phyloP scores from a whole-genome alignment of 2,329 filamentous ascomycete species.

The Lachnellula arida region DNA sequence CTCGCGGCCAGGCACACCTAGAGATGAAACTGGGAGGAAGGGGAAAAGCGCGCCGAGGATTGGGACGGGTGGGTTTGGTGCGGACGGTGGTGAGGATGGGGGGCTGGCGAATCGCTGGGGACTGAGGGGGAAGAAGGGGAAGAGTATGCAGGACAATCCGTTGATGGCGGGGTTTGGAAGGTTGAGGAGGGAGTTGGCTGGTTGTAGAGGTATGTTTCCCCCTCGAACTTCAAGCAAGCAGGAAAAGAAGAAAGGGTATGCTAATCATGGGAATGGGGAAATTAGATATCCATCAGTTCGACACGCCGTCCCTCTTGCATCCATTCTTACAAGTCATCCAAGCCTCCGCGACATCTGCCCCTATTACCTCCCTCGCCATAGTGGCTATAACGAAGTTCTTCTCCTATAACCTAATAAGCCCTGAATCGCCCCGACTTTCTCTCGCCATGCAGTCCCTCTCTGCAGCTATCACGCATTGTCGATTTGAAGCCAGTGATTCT shows the following conservation, averaged over 20 bases:
- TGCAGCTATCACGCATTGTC: slow-evolving; percentile 92
- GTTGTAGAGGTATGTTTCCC: slow-evolving; percentile 61
- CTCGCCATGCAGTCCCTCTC: slow-evolving; percentile 93
- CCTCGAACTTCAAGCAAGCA: neutral
- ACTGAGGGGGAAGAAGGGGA: slow-evolving; percentile 87
- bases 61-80: slow-evolving; percentile 17
- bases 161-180: slow-evolving; percentile 93
- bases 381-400: slow-evolving; percentile 96
- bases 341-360: slow-evolving; percentile 90
- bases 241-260: neutral
- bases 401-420: slow-evolving; percentile 85
- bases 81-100: slow-evolving; percentile 47
- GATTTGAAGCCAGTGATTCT: slow-evolving; percentile 94
- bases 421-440: slow-evolving; percentile 78
- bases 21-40: slow-evolving; percentile 25
- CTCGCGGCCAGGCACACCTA: slow-evolving; percentile 41
- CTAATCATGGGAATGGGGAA: slow-evolving; percentile 25
- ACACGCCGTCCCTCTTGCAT: slow-evolving; percentile 82
- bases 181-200: slow-evolving; percentile 79
- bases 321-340: slow-evolving; percentile 97
- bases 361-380: slow-evolving; percentile 91
- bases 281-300: slow-evolving; percentile 81
- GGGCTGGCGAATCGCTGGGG: slow-evolving; percentile 84
- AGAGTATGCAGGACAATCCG: slow-evolving; percentile 96
- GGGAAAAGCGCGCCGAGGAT: slow-evolving; percentile 17